Evolutionary conservation across 1,284 basidiomycete species (phyloP), one percentile per base, ranked within the genome.

Genomic region (Bothia castanella): DNA sequence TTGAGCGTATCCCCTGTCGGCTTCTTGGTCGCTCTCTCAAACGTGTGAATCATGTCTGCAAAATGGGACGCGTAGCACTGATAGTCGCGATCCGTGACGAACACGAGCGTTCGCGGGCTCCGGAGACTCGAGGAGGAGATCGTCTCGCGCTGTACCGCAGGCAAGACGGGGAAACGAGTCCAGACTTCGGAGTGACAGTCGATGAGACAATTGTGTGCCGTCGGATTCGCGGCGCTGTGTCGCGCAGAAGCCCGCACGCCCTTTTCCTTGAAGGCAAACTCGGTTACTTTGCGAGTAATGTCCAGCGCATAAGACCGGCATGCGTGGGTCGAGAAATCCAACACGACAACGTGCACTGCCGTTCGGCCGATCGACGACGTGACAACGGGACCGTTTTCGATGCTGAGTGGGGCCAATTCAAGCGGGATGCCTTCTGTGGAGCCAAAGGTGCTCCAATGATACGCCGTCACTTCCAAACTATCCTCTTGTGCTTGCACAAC

Each of bases 181-280:
- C 82, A 84, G 38, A 82, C 75, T n/a, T 84, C 81, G 0, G 71
- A 59, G 49, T 81, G 75, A 46, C 79, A 82, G 50, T 82, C 78
- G 8, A 84, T 63, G 9, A 84, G 63, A 41, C 68, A 74, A 46
- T 83, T 83, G 54, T 80, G 74, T 5, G 58, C 19, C 34, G 1
- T 30, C 46, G 1, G 34, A 10, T 13, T 30, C 16, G 2, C 44
- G 6, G 53, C 52, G 4, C 67, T 40, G 58, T 65, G 53, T 6
- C 56, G 55, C 2, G 46, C 51, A 20, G 58, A 59, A 2, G 52
- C 30, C 2, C 51, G 57, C 7, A 45, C 49, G 4, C 54, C 58
- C 1, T 71, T 67, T 48, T 74, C 73, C 53, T 72, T 72, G 67
- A 84, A 82, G 36, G 68, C 72, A 51, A 79, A 82, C 41, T 82